phyloP scores from a whole-genome alignment of 345 rosid species.

The Hypericum perforatum region DNA sequence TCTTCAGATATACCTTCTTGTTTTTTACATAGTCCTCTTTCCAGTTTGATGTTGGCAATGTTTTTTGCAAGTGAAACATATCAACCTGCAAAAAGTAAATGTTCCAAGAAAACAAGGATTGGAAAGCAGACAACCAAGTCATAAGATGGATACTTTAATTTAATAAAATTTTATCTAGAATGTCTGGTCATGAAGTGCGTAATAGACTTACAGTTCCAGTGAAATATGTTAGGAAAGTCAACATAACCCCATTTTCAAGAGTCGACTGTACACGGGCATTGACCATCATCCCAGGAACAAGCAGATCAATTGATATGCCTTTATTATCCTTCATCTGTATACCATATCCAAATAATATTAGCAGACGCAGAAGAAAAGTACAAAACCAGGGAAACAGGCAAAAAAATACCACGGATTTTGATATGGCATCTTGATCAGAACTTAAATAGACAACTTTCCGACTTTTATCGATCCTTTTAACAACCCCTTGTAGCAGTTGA shows the following conservation, averaged over 20 bases:
- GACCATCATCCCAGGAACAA: conserved; percentile 93
- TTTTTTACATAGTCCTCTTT: conserved; percentile 62
- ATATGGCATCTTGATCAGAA: conserved; percentile 54
- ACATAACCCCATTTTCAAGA: conserved; percentile 82
- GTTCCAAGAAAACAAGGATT: not conserved
- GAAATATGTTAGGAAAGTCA: conserved; percentile 80
- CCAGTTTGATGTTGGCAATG: conserved; percentile 58
- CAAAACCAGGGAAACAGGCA: conserved; percentile 2
- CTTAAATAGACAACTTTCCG: conserved; percentile 65
- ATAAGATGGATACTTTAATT: conserved; percentile 6
- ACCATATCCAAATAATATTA: conserved; percentile 11
- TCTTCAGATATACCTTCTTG: conserved; percentile 86
- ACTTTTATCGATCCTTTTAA: conserved; percentile 56
- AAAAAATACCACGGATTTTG: conserved; percentile 61
- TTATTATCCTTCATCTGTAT: conserved; percentile 73
- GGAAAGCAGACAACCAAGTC: not conserved
- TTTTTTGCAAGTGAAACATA: conserved; percentile 61
- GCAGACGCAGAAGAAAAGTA: not conserved
- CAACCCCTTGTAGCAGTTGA: conserved; percentile 71
- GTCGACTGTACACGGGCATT: conserved; percentile 75
- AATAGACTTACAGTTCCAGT: conserved; percentile 80
- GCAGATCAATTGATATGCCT: conserved; percentile 91
- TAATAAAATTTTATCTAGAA: not conserved
- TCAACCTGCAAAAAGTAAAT: conserved; percentile 51
- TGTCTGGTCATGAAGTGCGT: not conserved